Percentiles rank a stretch among this genome's conserved stretches.
Evolutionary conservation across 805 yeast genomes (phyloP).

Genomic region (Lipomyces mesembrius): DNA sequence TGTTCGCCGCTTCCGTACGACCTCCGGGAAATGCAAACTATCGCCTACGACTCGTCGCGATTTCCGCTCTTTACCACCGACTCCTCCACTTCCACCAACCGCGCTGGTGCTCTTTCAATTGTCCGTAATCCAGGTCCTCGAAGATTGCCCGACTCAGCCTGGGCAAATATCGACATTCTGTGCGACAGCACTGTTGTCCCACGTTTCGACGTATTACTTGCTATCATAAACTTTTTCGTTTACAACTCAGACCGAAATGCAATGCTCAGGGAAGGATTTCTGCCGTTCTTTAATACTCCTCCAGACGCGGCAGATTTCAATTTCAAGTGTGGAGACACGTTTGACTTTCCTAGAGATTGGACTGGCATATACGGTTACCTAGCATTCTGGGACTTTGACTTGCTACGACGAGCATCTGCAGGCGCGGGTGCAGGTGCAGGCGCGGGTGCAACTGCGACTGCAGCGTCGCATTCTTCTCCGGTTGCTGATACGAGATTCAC

Average conservation of each 20-base stretch:
- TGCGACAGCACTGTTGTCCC: slow-evolving; percentile 22
- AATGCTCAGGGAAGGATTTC: slow-evolving; percentile 27
- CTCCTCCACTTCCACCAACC: slow-evolving; percentile 6
- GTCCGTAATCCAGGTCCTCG: slow-evolving; percentile 16
- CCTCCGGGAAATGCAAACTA: slow-evolving; percentile 32
- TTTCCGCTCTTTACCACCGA: slow-evolving; percentile 31
- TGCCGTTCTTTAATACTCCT: slow-evolving; percentile 34
- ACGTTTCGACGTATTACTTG: slow-evolving; percentile 29
- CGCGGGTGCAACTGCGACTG: slow-evolving; percentile 7
- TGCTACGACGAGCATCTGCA: slow-evolving; percentile 28
- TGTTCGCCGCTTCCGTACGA: slow-evolving; percentile 19
- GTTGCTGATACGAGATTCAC: slow-evolving; percentile 19
- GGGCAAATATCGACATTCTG: slow-evolving; percentile 20
- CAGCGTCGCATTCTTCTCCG: not conserved
- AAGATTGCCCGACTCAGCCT: slow-evolving; percentile 30
- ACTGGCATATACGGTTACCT: slow-evolving; percentile 33
- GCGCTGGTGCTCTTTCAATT: slow-evolving; percentile 16
- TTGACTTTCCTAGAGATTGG: slow-evolving; percentile 35
- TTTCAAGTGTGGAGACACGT: slow-evolving; percentile 15
- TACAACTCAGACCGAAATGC: slow-evolving; percentile 24
- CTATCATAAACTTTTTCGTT: slow-evolving; percentile 30
- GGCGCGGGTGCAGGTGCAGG: slow-evolving; percentile 13
- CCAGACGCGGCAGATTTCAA: slow-evolving; percentile 27
- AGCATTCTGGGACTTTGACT: slow-evolving; percentile 36
- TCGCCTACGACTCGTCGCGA: slow-evolving; percentile 34